Evolutionary conservation across 495 filamentous ascomycete genomes (phyloP), one percentile per base, ranked within the genome.

Genomic region (Xylaria nigripes): DNA sequence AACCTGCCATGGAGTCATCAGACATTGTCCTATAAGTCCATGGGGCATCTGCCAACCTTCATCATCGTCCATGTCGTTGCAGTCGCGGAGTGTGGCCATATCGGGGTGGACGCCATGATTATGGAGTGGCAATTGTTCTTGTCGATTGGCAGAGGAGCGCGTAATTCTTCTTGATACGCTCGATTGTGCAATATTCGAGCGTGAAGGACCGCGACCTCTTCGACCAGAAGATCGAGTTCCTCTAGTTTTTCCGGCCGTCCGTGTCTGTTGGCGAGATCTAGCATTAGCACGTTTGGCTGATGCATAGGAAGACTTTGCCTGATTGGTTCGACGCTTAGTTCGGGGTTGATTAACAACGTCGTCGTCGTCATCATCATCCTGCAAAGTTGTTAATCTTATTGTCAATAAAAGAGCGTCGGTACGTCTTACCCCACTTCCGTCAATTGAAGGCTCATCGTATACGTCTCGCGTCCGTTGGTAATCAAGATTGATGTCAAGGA

Each of bases 401-500:
- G 6, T 18, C 8, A 24, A 44, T 22, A 40, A 15, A 24, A 10
- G 19, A 54, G 29, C n/a, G 15, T 23, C 16, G n/a, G n/a, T 15
- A 19, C n/a, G 9, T 72, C 71, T 56, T 58, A 77, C 76, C 50
- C 70, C 74, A 51, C 68, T 76, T 2, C 67, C 76, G 24, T 77
- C 71, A 7, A 66, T 46, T 0, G 78, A 79, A 13, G 73, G 70
- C 19, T 64, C 70, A 18, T 71, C 75, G 57, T 77, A 80, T 19
- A 81, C 74, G 45, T 78, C 71, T 46, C 75, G 62, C 10, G 57
- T 66, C 70, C 83, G 66, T 78, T 80, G 58, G 74, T 75, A 34
- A 53, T 72, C 24, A 72, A 87, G 41, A 61, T 75, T 51, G 65
- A 77, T 40, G 69, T 80, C 70, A 65, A 84, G 90, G 18, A 94